These are phyloP conservation scores for Pneumocystis sp. DNA, from an alignment of 1,139 yeast species.

Conservation along the genomic window DNA sequence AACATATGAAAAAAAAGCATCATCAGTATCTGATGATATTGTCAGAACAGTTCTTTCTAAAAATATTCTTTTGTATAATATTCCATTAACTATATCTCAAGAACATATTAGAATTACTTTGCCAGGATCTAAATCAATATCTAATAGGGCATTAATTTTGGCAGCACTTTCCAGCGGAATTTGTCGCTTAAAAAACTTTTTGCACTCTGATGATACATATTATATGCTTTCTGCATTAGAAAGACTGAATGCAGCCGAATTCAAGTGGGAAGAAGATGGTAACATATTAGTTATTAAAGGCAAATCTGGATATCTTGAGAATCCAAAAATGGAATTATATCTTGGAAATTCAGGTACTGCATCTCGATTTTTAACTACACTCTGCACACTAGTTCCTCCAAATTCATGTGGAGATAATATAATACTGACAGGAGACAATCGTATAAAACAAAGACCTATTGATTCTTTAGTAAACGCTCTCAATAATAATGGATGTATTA, in stretches of 20 bases:
- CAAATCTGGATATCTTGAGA: constrained; percentile 60
- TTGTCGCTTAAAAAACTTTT: constrained; percentile 65
- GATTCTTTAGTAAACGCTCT: constrained; percentile 93
- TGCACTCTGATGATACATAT: constrained; percentile 90
- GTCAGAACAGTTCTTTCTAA: constrained; percentile 74
- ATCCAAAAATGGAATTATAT: constrained; percentile 53
- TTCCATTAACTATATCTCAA: constrained; percentile 23
- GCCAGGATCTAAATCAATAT: constrained; percentile 95
- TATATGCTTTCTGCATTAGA: constrained; percentile 85
- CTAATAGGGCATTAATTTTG: constrained; percentile 81
- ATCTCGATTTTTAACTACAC: constrained; percentile 81
- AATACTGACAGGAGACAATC: constrained; percentile 75
- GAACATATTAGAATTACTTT: constrained; percentile 46
- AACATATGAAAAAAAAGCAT: constrained; percentile 80
- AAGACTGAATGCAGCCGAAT: constrained; percentile 64
- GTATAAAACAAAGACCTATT: constrained; percentile 97
- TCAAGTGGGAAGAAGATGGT: constrained; percentile 62
- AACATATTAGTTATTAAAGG: constrained; percentile 76
- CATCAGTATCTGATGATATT: constrained; percentile 64
- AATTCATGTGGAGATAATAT: constrained; percentile 33
- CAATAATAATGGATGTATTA: constrained; percentile 57
- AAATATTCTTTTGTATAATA: constrained; percentile 42
- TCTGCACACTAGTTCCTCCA: constrained; percentile 58
- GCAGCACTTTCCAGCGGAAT: constrained; percentile 86
- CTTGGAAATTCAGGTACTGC: constrained; percentile 98